These are phyloP conservation scores for Darksidea phi DNA, from an alignment of 495 filamentous ascomycete species.

Conservation along the genomic window DNA sequence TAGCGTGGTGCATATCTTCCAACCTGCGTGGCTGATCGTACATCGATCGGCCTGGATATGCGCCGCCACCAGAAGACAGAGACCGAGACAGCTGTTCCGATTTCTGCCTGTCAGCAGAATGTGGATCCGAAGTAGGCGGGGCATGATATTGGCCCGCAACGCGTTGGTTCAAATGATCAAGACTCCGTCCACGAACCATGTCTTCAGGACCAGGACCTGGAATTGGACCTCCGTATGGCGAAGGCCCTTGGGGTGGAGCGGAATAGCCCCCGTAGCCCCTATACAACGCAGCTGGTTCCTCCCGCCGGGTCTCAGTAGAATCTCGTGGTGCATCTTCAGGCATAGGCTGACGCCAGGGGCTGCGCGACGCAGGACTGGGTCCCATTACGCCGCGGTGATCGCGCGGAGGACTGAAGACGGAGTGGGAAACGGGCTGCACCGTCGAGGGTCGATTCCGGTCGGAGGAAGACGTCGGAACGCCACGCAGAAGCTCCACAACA, in stretches of 20 bases:
- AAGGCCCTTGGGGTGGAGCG: constrained; percentile 13
- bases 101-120: constrained; percentile 24
- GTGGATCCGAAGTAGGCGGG: constrained; percentile 32
- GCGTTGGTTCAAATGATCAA: constrained; percentile 25
- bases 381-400: neutral
- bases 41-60: constrained; percentile 22
- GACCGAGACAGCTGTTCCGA: constrained; percentile 34
- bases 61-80: constrained; percentile 20
- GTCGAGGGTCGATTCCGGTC: constrained; percentile 36
- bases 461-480: neutral
- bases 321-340: constrained; percentile 21
- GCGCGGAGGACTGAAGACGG: constrained; percentile 37
- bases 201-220: constrained; percentile 17
- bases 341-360: constrained; percentile 18
- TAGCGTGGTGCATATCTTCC: constrained; percentile 36
- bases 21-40: constrained; percentile 30
- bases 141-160: constrained; percentile 31
- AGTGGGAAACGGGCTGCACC: constrained; percentile 36
- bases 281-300: constrained; percentile 23
- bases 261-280: constrained; percentile 23
- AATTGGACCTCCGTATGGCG: constrained; percentile 4
- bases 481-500: constrained; percentile 20
- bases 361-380: neutral
- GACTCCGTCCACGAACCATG: constrained; percentile 28
- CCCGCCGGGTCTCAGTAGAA: constrained; percentile 21